Evolutionary conservation across 1,139 yeast genomes (phyloP).

Genomic region (Geotrichum carabidarum): DNA sequence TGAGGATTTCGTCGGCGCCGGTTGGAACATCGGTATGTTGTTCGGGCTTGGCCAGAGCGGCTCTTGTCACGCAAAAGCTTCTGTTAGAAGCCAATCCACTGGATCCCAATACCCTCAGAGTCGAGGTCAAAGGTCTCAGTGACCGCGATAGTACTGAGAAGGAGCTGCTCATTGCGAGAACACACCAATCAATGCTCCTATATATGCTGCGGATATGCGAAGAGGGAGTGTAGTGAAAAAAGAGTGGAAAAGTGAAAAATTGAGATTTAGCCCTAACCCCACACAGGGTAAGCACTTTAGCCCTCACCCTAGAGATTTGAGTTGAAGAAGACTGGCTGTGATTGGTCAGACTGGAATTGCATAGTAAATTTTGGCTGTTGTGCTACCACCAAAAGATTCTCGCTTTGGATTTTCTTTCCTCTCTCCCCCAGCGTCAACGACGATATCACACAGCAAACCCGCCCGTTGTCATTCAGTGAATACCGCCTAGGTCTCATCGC

Average conservation of each 20-base stretch:
- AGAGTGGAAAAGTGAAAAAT: too few relatives aligned
- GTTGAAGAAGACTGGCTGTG: neutral
- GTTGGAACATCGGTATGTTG: neutral
- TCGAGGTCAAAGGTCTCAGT: slow-evolving; percentile 9
- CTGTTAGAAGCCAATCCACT: neutral
- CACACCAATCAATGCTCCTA: neutral
- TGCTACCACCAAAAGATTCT: neutral
- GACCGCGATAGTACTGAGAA: slow-evolving; percentile 15
- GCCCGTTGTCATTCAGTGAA: neutral
- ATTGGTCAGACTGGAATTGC: neutral
- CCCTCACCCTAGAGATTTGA: too few relatives aligned
- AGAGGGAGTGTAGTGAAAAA: too few relatives aligned
- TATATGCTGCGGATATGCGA: neutral
- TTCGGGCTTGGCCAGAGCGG: neutral
- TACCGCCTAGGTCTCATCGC: neutral
- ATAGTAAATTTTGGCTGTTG: neutral
- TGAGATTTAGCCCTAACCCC: too few relatives aligned
- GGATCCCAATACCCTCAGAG: slow-evolving; percentile 3
- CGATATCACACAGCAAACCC: slow-evolving; percentile 1
- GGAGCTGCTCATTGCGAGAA: slow-evolving; percentile 1
- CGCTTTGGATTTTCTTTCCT: neutral
- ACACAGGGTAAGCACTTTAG: too few relatives aligned
- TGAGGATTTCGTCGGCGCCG: neutral
- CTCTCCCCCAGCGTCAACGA: slow-evolving; percentile 8
- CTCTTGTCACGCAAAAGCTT: slow-evolving; percentile 7